A percentile compares a stretch with the other conserved stretches of the same genome.
phyloP scores from a whole-genome alignment of 2,329 filamentous ascomycete species.

The Ilyonectria robusta region DNA sequence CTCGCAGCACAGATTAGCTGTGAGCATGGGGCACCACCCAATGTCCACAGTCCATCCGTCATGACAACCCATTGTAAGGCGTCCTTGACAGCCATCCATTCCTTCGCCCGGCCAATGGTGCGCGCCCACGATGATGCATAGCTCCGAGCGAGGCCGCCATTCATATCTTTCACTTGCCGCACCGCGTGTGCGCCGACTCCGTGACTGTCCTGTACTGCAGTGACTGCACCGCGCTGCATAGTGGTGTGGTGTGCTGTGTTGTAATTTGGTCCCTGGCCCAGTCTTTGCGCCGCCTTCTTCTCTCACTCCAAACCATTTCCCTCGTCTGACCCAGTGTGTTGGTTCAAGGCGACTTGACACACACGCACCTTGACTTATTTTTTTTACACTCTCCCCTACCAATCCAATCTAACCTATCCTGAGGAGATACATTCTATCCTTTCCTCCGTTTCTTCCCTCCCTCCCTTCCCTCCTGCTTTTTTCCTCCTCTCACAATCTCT shows the following conservation, averaged over 20 bases:
- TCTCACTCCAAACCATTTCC: not conserved
- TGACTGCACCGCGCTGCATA: not conserved
- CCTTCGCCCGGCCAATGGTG: not conserved
- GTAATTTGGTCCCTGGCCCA: conserved; percentile 12
- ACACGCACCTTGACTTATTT: conserved; percentile 21
- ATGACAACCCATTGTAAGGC: too few species aligned
- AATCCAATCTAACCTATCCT: conserved; percentile 24
- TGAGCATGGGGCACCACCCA: not conserved
- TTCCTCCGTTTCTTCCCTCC: conserved; percentile 13
- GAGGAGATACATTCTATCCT: conserved; percentile 13
- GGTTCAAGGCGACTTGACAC: conserved; percentile 18
- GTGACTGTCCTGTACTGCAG: not conserved
- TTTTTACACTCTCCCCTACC: conserved; percentile 23
- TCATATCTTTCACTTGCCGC: not conserved
- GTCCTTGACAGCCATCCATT: not conserved
- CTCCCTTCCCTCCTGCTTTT: conserved; percentile 27
- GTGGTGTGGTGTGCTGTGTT: conserved; percentile 5
- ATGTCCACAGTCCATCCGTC: too few species aligned
- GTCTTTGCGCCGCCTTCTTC: conserved; percentile 7
- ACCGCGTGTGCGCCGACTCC: not conserved
- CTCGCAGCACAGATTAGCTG: not conserved
- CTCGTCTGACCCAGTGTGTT: conserved; percentile 26
- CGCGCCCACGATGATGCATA: not conserved
- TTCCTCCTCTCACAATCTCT: conserved; percentile 14
- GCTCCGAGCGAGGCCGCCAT: not conserved